phyloP scores from a whole-genome alignment of 1,284 basidiomycete genomes.

The Cryptococcus sp. region DNA sequence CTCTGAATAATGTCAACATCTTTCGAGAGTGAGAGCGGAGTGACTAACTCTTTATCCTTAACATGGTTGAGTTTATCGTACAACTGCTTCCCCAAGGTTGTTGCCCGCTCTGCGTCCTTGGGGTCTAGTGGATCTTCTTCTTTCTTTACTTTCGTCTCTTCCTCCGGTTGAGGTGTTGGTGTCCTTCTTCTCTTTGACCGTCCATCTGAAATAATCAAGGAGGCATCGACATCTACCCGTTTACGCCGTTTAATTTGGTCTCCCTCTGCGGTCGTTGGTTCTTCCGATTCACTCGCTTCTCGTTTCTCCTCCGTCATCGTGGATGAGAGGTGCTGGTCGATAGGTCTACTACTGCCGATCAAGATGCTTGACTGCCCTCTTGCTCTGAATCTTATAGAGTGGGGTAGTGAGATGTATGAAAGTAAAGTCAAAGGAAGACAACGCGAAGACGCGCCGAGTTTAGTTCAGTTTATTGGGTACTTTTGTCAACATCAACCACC shows the following conservation, averaged over 20 bases:
- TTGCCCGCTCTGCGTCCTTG: conserved; percentile 34
- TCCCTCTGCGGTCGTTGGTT: too few relatives aligned
- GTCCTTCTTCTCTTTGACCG: conserved; percentile 24
- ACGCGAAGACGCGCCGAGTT: too few relatives aligned
- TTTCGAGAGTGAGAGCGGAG: background rate
- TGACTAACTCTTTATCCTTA: conserved; percentile 32
- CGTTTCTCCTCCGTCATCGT: too few relatives aligned
- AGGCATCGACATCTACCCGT: conserved; percentile 25
- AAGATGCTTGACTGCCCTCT: too few relatives aligned
- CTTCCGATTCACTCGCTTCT: too few relatives aligned
- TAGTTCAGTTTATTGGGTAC: too few relatives aligned
- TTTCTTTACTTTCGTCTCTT: conserved; percentile 3
- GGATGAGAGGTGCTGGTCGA: too few relatives aligned
- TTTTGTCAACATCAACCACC: too few relatives aligned
- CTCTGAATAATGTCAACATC: conserved; percentile 18
- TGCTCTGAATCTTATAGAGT: too few relatives aligned
- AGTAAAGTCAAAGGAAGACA: too few relatives aligned
- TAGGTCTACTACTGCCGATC: too few relatives aligned
- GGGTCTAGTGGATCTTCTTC: conserved; percentile 18
- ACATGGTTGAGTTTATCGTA: conserved; percentile 32
- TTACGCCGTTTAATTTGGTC: conserved; percentile 6
- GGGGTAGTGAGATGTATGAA: too few relatives aligned
- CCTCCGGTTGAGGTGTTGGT: conserved; percentile 17
- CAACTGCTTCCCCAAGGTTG: conserved; percentile 27
- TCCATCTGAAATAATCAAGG: conserved; percentile 25